Base-by-base conservation (phyloP, 225 moss, liverwort and hornwort species). In the Takakia lepidozioides region DNA sequence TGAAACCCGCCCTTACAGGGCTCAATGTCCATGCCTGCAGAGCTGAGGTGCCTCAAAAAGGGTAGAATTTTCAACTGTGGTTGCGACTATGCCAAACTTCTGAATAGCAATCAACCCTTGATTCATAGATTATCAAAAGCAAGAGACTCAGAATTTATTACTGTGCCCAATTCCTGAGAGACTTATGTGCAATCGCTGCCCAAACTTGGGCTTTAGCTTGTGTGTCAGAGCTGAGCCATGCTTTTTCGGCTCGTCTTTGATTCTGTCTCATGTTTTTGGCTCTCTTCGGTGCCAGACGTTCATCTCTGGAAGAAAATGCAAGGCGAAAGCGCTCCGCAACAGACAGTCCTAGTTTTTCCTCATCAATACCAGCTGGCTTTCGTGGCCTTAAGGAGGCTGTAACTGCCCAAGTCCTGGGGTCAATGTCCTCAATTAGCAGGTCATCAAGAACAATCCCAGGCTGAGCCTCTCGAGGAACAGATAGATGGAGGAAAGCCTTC, bases 181-280 rank as follows among this genome's bases (percentile, higher is more conserved):
- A 70, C 25, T 74, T 73, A 43, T 82, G 63, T 14, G 84, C 90
- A 42, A 82, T 68, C 47, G 82, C 82, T 24, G 87, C 95, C 87
- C 74, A 95, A 24, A 70, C 73, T 47, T 82, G 70, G 37, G 90
- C 75, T 66, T 87, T 95, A 2, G 87, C 90, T 44, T 83, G 80
- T 0, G 80, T 73, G 38, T 95, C 84, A n/a, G 84, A 75, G 51
- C 72, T 87, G 40, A 90, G 59, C 95, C 87, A 87, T 34, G 87
- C 87, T 67, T 85, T 95, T 66, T 95, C 80, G 23, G 84, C 84
- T 30, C 90, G 79, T 11, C 90, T 71, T 60, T 90, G 87, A 55
- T 95, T 95, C 66, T 95, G 90, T 54, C 95, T 82, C 56, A 72
- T 70, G 45, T 95, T 95, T 47, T 95, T 95, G 20, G 95, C 95